Conservation (phyloP, 495 filamentous ascomycete species). For the Lasiosphaeriaceae sp. region DNA sequence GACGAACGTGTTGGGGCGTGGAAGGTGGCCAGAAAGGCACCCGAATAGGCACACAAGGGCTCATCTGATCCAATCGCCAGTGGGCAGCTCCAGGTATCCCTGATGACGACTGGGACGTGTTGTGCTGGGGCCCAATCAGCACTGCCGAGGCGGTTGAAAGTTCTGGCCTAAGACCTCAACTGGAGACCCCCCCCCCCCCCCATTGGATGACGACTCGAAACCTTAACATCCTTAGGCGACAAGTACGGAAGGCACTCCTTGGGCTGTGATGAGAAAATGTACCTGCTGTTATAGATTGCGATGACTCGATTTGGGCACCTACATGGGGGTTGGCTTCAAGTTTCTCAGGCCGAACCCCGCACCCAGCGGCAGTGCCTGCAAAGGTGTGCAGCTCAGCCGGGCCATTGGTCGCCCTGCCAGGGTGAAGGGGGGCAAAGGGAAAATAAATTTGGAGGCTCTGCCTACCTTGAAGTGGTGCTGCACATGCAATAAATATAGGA, state of each 20-base stretch:
- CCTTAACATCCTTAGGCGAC: not conserved
- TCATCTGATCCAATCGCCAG: not conserved
- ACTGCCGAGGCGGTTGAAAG: too few species aligned
- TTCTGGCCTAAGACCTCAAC: too few species aligned
- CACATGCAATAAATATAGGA: too few species aligned
- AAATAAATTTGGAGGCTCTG: too few species aligned
- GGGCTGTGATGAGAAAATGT: too few species aligned
- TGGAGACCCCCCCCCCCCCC: too few species aligned
- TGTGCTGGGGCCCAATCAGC: too few species aligned
- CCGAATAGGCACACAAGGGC: not conserved
- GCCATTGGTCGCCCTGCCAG: conserved; percentile 9
- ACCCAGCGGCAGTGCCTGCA: not conserved
- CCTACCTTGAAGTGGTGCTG: too few species aligned
- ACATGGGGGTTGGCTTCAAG: not conserved
- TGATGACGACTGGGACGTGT: conserved; percentile 1
- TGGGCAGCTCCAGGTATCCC: conserved; percentile 2
- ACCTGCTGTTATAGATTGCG: too few species aligned
- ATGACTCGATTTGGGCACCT: too few species aligned
- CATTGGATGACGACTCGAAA: not conserved
- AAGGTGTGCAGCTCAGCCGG: not conserved
- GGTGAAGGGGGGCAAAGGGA: not conserved
- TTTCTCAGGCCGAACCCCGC: conserved; percentile 5
- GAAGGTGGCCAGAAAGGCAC: not conserved
- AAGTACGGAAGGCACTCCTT: too few species aligned
- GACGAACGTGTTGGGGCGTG: not conserved